Percentiles rank a stretch among this genome's conserved stretches.
Evolutionary conservation across 768 basidiomycete genomes (phyloP).

Genomic region (Hirschioporus abietinus): DNA sequence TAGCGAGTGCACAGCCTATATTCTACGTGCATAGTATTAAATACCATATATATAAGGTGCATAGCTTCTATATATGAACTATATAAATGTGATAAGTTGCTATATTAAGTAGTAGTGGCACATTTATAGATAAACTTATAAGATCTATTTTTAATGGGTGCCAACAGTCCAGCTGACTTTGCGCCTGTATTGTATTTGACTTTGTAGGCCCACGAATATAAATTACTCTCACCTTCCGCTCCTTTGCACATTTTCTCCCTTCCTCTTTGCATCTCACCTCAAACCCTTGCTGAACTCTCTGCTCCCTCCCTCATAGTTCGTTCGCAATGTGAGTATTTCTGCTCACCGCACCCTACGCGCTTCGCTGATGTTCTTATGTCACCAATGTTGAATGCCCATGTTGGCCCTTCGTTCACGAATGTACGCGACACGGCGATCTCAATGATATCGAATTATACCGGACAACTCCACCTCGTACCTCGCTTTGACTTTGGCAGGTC

Average conservation of each 20-base stretch:
- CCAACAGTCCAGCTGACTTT: neutral
- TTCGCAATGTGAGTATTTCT: neutral
- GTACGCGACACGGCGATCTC: neutral
- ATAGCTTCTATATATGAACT: too few species aligned
- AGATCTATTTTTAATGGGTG: neutral
- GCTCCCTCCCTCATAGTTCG: neutral
- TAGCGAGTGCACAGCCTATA: too few species aligned
- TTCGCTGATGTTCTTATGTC: neutral
- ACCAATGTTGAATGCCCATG: neutral
- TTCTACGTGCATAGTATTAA: neutral
- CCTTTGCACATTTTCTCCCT: neutral
- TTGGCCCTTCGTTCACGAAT: neutral
- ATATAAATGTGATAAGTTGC: too few species aligned
- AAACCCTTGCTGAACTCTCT: neutral
- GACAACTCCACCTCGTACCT: neutral
- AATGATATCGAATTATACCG: neutral
- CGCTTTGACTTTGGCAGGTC: neutral
- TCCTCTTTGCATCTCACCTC: neutral
- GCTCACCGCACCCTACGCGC: neutral
- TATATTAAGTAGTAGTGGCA: too few species aligned
- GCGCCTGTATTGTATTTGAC: neutral
- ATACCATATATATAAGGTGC: neutral
- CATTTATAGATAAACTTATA: neutral
- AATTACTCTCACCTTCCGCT: neutral
- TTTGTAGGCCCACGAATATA: neutral